These are phyloP conservation scores for Sextonia rubra DNA, from an alignment of 164 flowering plant species.

Conservation along the genomic window DNA sequence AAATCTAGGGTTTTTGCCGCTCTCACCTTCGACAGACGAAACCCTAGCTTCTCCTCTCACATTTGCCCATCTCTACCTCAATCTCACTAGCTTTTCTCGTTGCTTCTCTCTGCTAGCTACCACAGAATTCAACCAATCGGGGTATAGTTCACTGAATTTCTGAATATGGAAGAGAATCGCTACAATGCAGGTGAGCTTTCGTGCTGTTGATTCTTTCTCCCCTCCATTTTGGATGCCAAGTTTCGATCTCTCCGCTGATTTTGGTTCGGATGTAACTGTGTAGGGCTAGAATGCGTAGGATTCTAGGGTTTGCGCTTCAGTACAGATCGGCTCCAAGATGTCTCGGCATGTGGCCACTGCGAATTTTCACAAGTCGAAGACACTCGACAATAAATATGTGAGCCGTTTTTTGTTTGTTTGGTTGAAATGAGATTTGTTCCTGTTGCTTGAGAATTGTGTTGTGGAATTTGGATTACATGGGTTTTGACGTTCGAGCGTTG, in stretches of 20 bases:
- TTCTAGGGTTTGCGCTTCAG: background rate
- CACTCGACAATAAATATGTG: constrained; percentile 97
- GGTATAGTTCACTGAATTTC: background rate
- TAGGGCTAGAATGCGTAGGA: background rate
- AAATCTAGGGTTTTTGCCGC: background rate
- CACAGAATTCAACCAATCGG: background rate
- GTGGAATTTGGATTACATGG: background rate
- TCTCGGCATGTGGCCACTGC: constrained; percentile 65
- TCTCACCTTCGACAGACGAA: background rate
- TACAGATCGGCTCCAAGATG: constrained; percentile 32
- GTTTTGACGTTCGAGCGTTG: constrained; percentile 1
- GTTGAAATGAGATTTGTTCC: background rate
- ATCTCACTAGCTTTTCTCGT: background rate
- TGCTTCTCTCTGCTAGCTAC: background rate
- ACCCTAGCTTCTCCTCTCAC: background rate
- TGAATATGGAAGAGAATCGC: background rate
- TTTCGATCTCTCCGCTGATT: background rate
- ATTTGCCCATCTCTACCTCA: background rate
- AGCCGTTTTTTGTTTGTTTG: constrained; percentile 4
- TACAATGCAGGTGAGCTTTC: constrained; percentile 4
- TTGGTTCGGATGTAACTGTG: background rate
- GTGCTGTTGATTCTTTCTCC: background rate
- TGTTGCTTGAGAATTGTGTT: background rate
- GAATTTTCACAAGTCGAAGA: constrained; percentile 80
- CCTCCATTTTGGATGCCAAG: background rate